These are phyloP conservation scores for Boletus subcaerulescens DNA, from an alignment of 768 basidiomycete genomes.

Conservation along the genomic window DNA sequence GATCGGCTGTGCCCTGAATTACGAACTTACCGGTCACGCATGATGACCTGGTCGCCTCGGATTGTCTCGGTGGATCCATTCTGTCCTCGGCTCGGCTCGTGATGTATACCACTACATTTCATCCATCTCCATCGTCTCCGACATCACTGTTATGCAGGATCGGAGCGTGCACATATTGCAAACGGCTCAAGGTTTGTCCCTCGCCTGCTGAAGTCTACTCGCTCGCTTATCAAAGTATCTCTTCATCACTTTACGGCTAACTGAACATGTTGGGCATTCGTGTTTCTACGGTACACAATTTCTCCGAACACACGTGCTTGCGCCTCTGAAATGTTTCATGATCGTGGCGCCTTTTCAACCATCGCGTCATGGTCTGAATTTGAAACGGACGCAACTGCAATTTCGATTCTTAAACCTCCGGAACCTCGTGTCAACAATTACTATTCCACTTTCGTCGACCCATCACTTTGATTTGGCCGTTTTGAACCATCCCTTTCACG, in stretches of 20 bases:
- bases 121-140: constrained; percentile 4
- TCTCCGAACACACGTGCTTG: constrained; percentile 19
- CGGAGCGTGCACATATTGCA: constrained; percentile 84
- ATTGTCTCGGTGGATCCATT: not conserved
- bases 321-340: constrained; percentile 7
- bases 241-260: constrained; percentile 13
- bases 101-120: not conserved
- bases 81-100: constrained; percentile 16
- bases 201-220: not conserved
- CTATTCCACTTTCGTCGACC: constrained; percentile 5
- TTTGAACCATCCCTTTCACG: constrained; percentile 1
- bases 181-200: constrained; percentile 74
- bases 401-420: constrained; percentile 25
- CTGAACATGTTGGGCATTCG: not conserved
- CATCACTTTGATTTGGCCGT: not conserved
- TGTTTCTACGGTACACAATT: constrained; percentile 14
- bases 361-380: constrained; percentile 8
- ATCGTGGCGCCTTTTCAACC: constrained; percentile 2
- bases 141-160: constrained; percentile 43
- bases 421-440: constrained; percentile 23
- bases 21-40: constrained; percentile 2
- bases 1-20: not conserved
- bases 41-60: not conserved
- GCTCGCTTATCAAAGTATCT: constrained; percentile 21
- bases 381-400: constrained; percentile 19